Evolutionary conservation across 2,329 filamentous ascomycete species (phyloP), one percentile per base, ranked within the genome.

Genomic region (Paraphoma chrysanthemicola): DNA sequence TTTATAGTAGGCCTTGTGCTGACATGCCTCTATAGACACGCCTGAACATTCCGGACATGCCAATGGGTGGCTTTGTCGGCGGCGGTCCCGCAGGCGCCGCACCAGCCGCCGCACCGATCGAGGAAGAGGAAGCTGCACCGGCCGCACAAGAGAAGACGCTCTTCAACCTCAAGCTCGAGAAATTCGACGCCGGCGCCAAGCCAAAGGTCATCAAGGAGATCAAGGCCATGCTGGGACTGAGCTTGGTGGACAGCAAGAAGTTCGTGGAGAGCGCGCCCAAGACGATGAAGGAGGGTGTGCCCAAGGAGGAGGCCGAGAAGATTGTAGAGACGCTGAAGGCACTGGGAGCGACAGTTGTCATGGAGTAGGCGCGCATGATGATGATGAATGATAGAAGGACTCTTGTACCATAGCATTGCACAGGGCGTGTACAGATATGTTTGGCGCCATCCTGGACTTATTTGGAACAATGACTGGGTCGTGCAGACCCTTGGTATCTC

Each of bases 131-230:
- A 75, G 93, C 95, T 58, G 91, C 91, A 1, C 93, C 94, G 36
- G 91, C 92, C 2, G 90, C 90, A 39, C 89, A 93, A 68, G 92
- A 95, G 79, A 97, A 98, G 87, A 98, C 94, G 4, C 86, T 99
- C 60, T 99, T 99, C 86, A 97, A 90, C 78, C 81, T 99, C 66
- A 98, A 97, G 84, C 88, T 99, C 62, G 86, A 91, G 79, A 90
- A 90, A 36, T 96, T 98, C 77, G 96, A 99, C 51, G 85, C 93
- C 29, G 85, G 81, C 48, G 83, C 94, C 64, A 99, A 99, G 85
- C 93, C 96, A 72, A 99, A 99, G 90, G 85, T 99, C 72, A 99
- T 99, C 86, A 99, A 99, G 87, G 95, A 99, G 84, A 86, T 99
- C 83, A 99, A 99, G 88, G 89, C 88, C 74, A 85, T 99, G 87